Base-by-base conservation (phyloP, 805 yeast species). In the Starmerella floricola region DNA sequence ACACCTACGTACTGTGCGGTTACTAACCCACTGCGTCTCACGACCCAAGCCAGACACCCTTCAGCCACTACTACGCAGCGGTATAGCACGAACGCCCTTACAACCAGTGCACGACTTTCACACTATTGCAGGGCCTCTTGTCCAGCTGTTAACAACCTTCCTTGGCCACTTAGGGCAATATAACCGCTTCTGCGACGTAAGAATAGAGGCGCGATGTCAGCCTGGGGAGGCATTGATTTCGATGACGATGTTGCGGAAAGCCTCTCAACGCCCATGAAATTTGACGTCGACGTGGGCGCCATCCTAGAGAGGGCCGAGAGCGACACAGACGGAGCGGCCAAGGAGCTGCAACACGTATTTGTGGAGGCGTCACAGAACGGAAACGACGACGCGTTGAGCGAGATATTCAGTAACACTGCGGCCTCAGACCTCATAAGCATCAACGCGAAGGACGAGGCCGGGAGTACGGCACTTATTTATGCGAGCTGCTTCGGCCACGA, bases 401-500 rank as follows among this genome's bases (percentile, higher is more conserved):
- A 55, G 33, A 45, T 65, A 3, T 45, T 64, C 20, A 56, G 55
- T 29, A 52, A 52, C 34, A 40, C 41, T 8, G 51, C 42, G 6
- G 53, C 59, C 3, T 8, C 34, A 16, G 37, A 34, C 12, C 49
- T 45, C 12, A 50, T 65, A 4, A 61, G 62, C 34, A 48, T 62
- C 8, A 50, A 66, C 47, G 39, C 26, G 6, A 48, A 52, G 27
- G 69, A 64, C 38, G 62, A 56, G 8, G 57, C 60, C 17, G 70
- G 69, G 12, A 50, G 57, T 24, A 56, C 61, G n/a, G 62, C 69
- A 17, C 52, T 66, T 33, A 54, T 58, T 10, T 64, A 64, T 41
- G 62, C 70, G 5, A 46, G 58, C 31, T 62, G 68, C 40, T 66
- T 64, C 46, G 69, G 70, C 24, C 61, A 63, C 44, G 61, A 55